Percentiles rank a stretch among this genome's conserved stretches.
Evolutionary conservation across 177 flowering plant species (phyloP).

Genomic region (Vitis hybrid): DNA sequence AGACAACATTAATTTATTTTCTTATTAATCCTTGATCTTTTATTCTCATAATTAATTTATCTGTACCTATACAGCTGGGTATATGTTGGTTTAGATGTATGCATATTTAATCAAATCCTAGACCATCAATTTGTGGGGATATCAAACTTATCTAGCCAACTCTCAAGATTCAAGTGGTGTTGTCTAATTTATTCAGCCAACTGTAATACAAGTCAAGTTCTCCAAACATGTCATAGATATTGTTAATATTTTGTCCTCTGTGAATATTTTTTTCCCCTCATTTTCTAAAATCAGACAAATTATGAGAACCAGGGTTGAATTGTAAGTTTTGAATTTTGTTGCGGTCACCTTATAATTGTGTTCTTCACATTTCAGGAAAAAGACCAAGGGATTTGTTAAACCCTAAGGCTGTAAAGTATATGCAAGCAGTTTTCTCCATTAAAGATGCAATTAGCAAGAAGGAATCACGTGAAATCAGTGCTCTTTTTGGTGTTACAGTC

Average conservation of each 20-base stretch:
- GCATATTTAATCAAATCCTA: no score
- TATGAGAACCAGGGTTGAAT: background rate
- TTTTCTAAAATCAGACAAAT: background rate
- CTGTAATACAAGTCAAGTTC: background rate
- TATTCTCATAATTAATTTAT: background rate
- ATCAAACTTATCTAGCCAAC: background rate
- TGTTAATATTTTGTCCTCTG: background rate
- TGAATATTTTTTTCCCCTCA: background rate
- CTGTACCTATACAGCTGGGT: background rate
- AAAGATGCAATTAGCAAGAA: conserved; percentile 92
- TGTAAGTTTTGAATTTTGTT: background rate
- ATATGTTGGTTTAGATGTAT: background rate
- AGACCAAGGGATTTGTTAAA: conserved; percentile 93
- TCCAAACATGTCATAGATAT: background rate
- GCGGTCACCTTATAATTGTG: background rate
- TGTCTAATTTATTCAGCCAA: background rate
- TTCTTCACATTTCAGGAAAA: conserved; percentile 55
- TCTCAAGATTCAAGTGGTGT: background rate
- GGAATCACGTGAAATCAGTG: conserved; percentile 91
- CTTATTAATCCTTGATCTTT: background rate
- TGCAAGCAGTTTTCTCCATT: conserved; percentile 82
- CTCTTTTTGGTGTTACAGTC: conserved; percentile 81
- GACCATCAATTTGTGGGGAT: background rate
- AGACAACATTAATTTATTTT: no score
- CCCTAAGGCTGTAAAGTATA: conserved; percentile 86